Percentiles rank a stretch among this genome's conserved stretches.
These are phyloP conservation scores for Aspergillus coremiiformis DNA, from an alignment of 495 filamentous ascomycete genomes.

Conservation along the genomic window DNA sequence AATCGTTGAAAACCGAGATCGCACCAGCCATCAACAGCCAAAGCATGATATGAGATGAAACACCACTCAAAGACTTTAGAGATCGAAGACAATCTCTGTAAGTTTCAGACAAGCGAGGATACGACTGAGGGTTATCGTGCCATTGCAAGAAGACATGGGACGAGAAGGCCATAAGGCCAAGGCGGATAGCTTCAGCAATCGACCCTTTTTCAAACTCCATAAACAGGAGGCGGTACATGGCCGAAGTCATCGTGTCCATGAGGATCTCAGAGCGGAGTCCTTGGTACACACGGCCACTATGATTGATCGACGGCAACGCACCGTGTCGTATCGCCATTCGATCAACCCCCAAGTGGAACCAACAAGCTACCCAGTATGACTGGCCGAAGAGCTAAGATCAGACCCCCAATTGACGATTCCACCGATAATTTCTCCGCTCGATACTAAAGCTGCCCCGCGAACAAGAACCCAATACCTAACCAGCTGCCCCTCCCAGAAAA, in stretches of 20 bases:
- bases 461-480: no score
- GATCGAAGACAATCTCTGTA: constrained; percentile 10
- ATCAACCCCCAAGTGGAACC: neutral
- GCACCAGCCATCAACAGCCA: constrained; percentile 35
- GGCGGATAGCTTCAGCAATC: constrained; percentile 28
- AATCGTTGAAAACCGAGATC: constrained; percentile 20
- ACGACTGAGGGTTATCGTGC: constrained; percentile 18
- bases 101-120: constrained; percentile 17
- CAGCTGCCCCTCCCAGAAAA: neutral
- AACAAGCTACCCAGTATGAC: neutral
- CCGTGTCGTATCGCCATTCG: neutral
- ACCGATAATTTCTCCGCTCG: constrained; percentile 17
- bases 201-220: constrained; percentile 21
- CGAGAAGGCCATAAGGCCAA: constrained; percentile 33
- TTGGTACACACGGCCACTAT: no score
- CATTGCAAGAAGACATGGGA: constrained; percentile 35
- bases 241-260: constrained; percentile 30
- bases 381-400: neutral
- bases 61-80: neutral
- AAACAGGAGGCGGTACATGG: constrained; percentile 36
- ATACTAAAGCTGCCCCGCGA: constrained; percentile 3
- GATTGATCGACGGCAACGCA: neutral
- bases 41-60: constrained; percentile 12
- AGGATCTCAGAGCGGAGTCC: constrained; percentile 23
- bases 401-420: constrained; percentile 6